Evolutionary conservation across 208 protist species (phyloP).

Genomic region (Wallacemonas sp.): DNA sequence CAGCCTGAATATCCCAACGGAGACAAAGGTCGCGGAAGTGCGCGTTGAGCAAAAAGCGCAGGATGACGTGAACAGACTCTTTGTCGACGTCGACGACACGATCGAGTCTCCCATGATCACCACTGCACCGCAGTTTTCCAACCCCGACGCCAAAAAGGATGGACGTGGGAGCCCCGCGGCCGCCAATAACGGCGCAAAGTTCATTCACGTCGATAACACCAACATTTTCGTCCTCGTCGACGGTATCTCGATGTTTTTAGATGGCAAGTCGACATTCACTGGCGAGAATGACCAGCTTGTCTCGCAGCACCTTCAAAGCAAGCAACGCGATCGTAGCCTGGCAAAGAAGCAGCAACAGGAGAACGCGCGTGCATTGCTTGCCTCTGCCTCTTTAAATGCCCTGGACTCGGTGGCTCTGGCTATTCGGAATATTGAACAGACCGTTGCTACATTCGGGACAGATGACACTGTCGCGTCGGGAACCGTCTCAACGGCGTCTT

Average conservation of each 20-base stretch:
- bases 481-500: constrained; percentile 8
- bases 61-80: constrained; percentile 68
- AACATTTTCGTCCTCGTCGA: constrained; percentile 89
- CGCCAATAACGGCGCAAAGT: constrained; percentile 44
- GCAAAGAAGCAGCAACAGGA: not conserved
- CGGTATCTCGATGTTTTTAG: constrained; percentile 86
- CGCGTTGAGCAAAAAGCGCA: constrained; percentile 67
- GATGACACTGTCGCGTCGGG: not conserved
- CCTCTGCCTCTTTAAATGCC: constrained; percentile 4
- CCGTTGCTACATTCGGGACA: not conserved
- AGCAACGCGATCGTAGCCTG: constrained; percentile 2
- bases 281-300: constrained; percentile 50
- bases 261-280: constrained; percentile 75
- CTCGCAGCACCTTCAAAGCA: constrained; percentile 18
- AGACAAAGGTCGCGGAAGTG: constrained; percentile 43
- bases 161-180: constrained; percentile 12
- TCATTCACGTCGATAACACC: constrained; percentile 89
- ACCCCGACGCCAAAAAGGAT: constrained; percentile 4
- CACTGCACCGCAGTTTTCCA: constrained; percentile 24
- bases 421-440: constrained; percentile 72
- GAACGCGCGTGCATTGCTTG: not conserved
- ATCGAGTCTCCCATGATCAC: constrained; percentile 78
- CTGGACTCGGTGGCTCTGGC: constrained; percentile 76
- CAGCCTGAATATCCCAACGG: constrained; percentile 54
- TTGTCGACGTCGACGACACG: constrained; percentile 78